Evolutionary conservation across 805 yeast genomes (phyloP).

Genomic region (Yueomyces sp.): DNA sequence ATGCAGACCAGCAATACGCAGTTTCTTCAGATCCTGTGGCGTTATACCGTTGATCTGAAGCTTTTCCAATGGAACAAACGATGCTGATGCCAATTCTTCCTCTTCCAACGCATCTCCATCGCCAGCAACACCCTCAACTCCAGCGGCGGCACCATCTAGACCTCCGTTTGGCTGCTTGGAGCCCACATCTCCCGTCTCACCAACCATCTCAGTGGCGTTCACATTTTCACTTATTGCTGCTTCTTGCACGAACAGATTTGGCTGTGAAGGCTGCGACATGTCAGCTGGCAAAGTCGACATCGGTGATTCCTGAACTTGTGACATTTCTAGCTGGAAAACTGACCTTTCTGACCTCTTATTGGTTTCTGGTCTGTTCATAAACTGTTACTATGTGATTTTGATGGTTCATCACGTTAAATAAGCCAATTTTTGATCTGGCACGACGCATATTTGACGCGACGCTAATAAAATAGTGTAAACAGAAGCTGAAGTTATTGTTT

Average conservation of each 20-base stretch:
- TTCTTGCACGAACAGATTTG: conserved; percentile 1
- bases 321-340: background rate
- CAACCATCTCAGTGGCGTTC: background rate
- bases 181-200: background rate
- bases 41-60: conserved; percentile 75
- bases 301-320: conserved; percentile 2
- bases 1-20: conserved; percentile 70
- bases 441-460: too few species aligned
- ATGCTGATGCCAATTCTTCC: conserved; percentile 26
- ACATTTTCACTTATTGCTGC: background rate
- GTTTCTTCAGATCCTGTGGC: conserved; percentile 60
- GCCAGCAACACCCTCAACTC: conserved; percentile 1
- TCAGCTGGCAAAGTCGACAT: conserved; percentile 17
- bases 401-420: too few species aligned
- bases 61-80: conserved; percentile 24
- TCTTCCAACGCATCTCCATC: conserved; percentile 3
- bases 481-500: too few species aligned
- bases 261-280: conserved; percentile 7
- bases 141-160: conserved; percentile 2
- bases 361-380: too few species aligned
- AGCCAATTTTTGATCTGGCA: too few species aligned
- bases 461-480: too few species aligned
- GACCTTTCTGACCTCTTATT: too few species aligned
- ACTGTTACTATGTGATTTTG: too few species aligned
- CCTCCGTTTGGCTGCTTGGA: background rate